Evolutionary conservation across 352 stramenopile genomes (phyloP).

Genomic region (Phytophthora quininea): DNA sequence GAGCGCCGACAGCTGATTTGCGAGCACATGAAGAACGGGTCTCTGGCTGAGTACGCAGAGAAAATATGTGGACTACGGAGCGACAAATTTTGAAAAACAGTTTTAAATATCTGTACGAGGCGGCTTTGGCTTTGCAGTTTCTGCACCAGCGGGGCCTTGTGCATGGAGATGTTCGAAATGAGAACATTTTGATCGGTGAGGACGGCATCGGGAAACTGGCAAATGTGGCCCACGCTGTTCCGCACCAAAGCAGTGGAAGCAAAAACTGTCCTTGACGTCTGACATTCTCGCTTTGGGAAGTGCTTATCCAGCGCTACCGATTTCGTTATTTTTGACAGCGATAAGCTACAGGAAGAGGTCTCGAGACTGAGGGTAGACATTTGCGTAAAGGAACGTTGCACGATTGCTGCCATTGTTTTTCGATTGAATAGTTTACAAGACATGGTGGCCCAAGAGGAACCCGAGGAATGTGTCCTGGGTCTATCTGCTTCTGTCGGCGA

Average conservation of each 20-base stretch:
- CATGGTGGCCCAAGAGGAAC: neutral
- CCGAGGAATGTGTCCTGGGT: too few species aligned
- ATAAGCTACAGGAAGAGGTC: too few species aligned
- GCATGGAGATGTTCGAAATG: conserved; percentile 3
- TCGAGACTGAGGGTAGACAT: neutral
- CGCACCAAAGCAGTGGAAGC: too few species aligned
- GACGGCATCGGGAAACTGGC: conserved; percentile 14
- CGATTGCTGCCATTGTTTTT: neutral
- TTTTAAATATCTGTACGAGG: neutral
- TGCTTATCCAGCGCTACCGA: too few species aligned
- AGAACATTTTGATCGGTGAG: conserved; percentile 14
- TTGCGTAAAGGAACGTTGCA: neutral
- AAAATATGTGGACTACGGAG: neutral
- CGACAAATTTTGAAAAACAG: neutral
- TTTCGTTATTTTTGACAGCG: too few species aligned
- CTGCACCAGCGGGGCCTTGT: neutral
- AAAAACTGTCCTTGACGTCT: too few species aligned
- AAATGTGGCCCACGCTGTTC: neutral
- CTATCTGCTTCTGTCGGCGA: too few species aligned
- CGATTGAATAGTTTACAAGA: neutral
- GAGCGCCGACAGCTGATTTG: too few species aligned
- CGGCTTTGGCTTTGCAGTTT: neutral
- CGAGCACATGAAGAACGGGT: neutral
- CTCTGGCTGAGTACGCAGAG: neutral
- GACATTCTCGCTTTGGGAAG: too few species aligned